Evolutionary conservation across 169 alveolate species (phyloP).

Genomic region (Cryptosporidium sp.): DNA sequence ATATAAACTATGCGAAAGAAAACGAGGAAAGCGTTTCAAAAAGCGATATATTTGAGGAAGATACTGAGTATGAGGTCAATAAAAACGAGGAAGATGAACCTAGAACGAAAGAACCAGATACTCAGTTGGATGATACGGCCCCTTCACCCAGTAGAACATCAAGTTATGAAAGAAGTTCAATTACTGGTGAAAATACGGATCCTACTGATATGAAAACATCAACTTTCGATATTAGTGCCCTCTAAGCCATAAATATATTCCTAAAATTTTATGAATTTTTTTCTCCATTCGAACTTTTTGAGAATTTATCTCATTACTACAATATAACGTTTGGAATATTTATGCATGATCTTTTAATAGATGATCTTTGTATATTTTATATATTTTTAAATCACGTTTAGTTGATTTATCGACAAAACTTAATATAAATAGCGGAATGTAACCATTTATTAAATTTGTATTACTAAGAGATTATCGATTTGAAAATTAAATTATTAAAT

Average conservation of each 20-base stretch:
- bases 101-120: background rate
- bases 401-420: too few species aligned
- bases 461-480: background rate
- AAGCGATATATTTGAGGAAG: slow-evolving; percentile 3
- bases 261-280: background rate
- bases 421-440: too few species aligned
- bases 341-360: too few species aligned
- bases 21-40: background rate
- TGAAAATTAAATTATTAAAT: too few species aligned
- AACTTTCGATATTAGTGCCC: background rate
- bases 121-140: background rate
- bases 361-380: too few species aligned
- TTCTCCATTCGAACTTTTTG: background rate
- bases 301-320: too few species aligned
- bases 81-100: background rate
- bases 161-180: background rate
- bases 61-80: background rate
- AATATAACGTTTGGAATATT: too few species aligned
- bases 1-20: slow-evolving; percentile 1
- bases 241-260: background rate
- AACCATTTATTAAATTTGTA: background rate
- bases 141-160: background rate
- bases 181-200: background rate
- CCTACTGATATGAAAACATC: background rate
- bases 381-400: too few species aligned